Evolutionary conservation across 495 filamentous ascomycete species (phyloP).

Genomic region (Xylaria intraflava): DNA sequence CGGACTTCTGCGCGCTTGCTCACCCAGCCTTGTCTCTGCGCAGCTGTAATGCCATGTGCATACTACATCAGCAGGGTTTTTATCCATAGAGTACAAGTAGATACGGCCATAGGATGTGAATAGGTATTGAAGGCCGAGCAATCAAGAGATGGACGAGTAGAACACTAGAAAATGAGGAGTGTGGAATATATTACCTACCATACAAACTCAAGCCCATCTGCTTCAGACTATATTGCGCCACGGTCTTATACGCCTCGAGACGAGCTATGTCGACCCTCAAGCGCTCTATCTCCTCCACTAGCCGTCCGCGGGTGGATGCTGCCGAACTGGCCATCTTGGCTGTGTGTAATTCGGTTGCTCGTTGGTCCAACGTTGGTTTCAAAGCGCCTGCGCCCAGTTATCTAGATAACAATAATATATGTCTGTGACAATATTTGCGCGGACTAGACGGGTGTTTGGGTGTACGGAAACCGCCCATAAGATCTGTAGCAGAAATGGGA

Average conservation of each 20-base stretch:
- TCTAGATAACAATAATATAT: not conserved
- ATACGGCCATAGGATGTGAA: not conserved
- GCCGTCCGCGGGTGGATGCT: not conserved
- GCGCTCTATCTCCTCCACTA: not conserved
- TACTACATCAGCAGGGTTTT: not conserved
- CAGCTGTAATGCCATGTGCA: not conserved
- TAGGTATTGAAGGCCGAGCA: not conserved
- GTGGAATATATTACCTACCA: not conserved
- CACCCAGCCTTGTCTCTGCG: conserved; percentile 8
- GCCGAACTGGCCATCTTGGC: not conserved
- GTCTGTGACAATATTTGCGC: not conserved
- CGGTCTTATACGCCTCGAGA: conserved; percentile 1
- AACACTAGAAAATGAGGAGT: not conserved
- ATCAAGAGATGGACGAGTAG: not conserved
- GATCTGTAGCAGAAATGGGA: not conserved
- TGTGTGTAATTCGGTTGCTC: not conserved
- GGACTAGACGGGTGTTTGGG: not conserved
- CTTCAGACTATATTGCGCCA: not conserved
- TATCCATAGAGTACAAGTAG: not conserved
- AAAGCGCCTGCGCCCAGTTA: not conserved
- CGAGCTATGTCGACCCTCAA: not conserved
- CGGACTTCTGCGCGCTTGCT: conserved; percentile 4
- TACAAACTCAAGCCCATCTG: conserved; percentile 2
- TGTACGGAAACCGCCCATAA: not conserved
- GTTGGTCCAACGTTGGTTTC: not conserved